A percentile compares a stretch with the other conserved stretches of the same genome.
Conservation (phyloP, 805 yeast species). For the Zygosaccharomyces bisporus region DNA sequence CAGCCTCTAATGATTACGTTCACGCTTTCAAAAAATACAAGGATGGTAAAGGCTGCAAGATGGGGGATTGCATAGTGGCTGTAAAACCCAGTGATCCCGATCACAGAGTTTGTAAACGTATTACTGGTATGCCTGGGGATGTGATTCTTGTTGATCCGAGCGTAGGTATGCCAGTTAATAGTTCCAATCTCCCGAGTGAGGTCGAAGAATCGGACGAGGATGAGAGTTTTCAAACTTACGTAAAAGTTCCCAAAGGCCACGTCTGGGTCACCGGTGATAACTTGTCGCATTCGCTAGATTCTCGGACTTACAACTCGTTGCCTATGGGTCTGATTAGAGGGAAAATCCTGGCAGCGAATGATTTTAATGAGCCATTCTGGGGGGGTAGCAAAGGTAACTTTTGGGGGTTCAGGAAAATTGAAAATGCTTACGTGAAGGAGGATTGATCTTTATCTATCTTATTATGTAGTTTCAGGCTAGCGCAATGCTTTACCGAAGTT, state of each 20-base stretch:
- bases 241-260: constrained; percentile 88
- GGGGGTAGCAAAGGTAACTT: constrained; percentile 36
- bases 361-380: constrained; percentile 47
- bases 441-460: constrained; percentile 5
- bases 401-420: constrained; percentile 55
- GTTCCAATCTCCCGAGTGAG: background rate
- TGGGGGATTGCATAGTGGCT: constrained; percentile 88
- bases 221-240: constrained; percentile 44
- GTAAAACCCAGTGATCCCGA: constrained; percentile 84
- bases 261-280: constrained; percentile 98
- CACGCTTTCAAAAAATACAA: constrained; percentile 64
- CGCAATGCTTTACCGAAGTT: constrained; percentile 27
- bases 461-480: background rate
- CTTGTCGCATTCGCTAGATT: constrained; percentile 78
- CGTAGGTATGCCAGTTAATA: constrained; percentile 41
- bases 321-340: constrained; percentile 90
- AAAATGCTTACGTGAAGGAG: constrained; percentile 47
- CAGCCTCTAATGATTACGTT: constrained; percentile 70
- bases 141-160: constrained; percentile 77
- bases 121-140: constrained; percentile 97
- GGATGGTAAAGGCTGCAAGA: constrained; percentile 58
- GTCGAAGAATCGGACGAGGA: constrained; percentile 20
- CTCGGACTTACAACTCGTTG: constrained; percentile 82
- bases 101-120: constrained; percentile 84
- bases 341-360: constrained; percentile 70